These are phyloP conservation scores for Vigna angularis DNA, from an alignment of 306 rosid species.

Conservation along the genomic window DNA sequence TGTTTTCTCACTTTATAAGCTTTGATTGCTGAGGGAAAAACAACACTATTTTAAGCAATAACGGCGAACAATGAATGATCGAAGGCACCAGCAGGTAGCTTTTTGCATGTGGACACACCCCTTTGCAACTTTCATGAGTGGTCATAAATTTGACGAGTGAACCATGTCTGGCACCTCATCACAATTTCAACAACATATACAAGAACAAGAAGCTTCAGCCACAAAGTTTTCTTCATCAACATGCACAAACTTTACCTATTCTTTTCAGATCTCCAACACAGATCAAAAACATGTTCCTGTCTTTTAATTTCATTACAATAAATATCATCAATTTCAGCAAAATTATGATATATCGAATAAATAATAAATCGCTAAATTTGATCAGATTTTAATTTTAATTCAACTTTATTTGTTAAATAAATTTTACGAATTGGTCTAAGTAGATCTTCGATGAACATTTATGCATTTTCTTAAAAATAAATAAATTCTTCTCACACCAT, in stretches of 20 bases:
- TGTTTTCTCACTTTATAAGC: slow-evolving; percentile 47
- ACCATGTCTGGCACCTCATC: slow-evolving; percentile 30
- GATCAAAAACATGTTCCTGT: too few relatives aligned
- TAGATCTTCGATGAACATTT: too few relatives aligned
- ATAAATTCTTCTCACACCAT: too few relatives aligned
- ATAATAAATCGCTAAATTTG: too few relatives aligned
- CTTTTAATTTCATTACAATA: too few relatives aligned
- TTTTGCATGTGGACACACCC: slow-evolving; percentile 47
- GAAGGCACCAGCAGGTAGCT: slow-evolving; percentile 49
- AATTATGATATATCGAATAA: too few relatives aligned
- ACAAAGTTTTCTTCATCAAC: slow-evolving; percentile 5
- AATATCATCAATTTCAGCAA: too few relatives aligned
- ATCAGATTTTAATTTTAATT: too few relatives aligned
- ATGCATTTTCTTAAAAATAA: too few relatives aligned
- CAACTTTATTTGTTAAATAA: too few relatives aligned
- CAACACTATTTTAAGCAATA: slow-evolving; percentile 46
- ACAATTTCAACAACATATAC: too few relatives aligned
- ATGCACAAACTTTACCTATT: slow-evolving; percentile 31
- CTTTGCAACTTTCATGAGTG: slow-evolving; percentile 56
- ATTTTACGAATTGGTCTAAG: too few relatives aligned
- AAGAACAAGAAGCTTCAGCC: slow-evolving; percentile 32
- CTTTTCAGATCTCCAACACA: background rate
- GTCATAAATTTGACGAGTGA: slow-evolving; percentile 55
- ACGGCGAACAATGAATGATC: slow-evolving; percentile 44
- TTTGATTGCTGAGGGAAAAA: slow-evolving; percentile 5